These are phyloP conservation scores for Arctium minus DNA, from an alignment of 129 eudicot species.

Conservation along the genomic window DNA sequence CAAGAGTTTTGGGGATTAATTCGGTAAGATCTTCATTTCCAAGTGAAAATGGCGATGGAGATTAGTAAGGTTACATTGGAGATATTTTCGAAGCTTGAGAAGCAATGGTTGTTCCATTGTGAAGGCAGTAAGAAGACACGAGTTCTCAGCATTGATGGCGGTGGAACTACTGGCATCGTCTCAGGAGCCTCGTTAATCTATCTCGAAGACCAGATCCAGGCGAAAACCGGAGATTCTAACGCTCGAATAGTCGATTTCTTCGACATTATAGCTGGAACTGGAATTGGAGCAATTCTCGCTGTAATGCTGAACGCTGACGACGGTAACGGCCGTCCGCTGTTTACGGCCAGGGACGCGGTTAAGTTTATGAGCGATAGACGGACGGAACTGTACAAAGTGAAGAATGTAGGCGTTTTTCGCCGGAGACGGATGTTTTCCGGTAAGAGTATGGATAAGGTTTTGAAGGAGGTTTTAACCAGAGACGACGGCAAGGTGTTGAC, in stretches of 20 bases:
- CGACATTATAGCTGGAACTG: slow-evolving; percentile 78
- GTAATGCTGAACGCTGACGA: slow-evolving; percentile 72
- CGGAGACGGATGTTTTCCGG: slow-evolving; percentile 46
- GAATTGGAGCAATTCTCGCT: slow-evolving; percentile 74
- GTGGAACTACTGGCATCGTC: slow-evolving; percentile 63
- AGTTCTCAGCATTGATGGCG: slow-evolving; percentile 80
- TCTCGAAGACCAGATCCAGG: slow-evolving; percentile 80
- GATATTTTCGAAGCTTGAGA: slow-evolving; percentile 92
- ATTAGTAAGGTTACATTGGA: slow-evolving; percentile 66
- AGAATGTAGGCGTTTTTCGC: slow-evolving; percentile 38
- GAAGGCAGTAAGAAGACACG: slow-evolving; percentile 61
- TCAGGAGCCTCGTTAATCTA: slow-evolving; percentile 55
- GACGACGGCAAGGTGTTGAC: slow-evolving; percentile 64
- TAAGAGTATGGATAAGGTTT: slow-evolving; percentile 46
- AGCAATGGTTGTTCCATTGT: slow-evolving; percentile 77
- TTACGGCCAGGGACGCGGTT: slow-evolving; percentile 60
- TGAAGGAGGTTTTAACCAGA: slow-evolving; percentile 46
- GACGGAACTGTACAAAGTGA: slow-evolving; percentile 35
- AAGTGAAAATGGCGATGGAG: slow-evolving; percentile 36
- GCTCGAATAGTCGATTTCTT: slow-evolving; percentile 69
- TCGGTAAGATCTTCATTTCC: neutral
- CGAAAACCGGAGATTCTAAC: slow-evolving; percentile 63
- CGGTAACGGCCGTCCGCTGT: slow-evolving; percentile 70
- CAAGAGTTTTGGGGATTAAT: neutral
- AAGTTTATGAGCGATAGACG: slow-evolving; percentile 32